A percentile compares a stretch with the other conserved stretches of the same genome.
These are phyloP conservation scores for Fusarium denticulatum DNA, from an alignment of 2,329 filamentous ascomycete species.

Conservation along the genomic window DNA sequence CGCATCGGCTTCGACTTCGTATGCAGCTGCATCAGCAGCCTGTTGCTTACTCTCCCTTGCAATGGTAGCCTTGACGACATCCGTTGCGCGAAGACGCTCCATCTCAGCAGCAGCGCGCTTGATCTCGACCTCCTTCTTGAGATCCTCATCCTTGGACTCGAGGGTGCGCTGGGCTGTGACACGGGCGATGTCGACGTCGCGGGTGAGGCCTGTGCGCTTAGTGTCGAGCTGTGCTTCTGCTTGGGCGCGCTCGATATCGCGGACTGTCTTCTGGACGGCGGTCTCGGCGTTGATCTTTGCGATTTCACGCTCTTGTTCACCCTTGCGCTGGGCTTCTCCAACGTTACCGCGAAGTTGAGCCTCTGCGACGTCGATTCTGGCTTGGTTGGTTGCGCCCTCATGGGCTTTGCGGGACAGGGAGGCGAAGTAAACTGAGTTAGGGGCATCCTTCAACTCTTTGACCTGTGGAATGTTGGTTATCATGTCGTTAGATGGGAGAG, in stretches of 20 bases:
- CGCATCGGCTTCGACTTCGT: conserved; percentile 72
- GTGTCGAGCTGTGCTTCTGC: conserved; percentile 82
- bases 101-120: conserved; percentile 83
- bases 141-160: conserved; percentile 80
- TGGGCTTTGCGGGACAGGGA: conserved; percentile 85
- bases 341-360: conserved; percentile 74
- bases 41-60: conserved; percentile 74
- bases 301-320: conserved; percentile 84
- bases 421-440: conserved; percentile 83
- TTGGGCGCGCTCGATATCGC: conserved; percentile 81
- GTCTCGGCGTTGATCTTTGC: conserved; percentile 90
- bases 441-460: conserved; percentile 87
- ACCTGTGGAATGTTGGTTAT: conserved; percentile 48
- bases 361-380: conserved; percentile 72
- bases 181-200: conserved; percentile 78
- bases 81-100: conserved; percentile 79
- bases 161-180: conserved; percentile 78
- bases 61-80: conserved; percentile 82
- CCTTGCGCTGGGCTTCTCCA: conserved; percentile 80
- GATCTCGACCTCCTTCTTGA: conserved; percentile 80
- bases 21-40: conserved; percentile 71
- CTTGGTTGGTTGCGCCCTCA: conserved; percentile 85
- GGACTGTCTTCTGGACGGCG: conserved; percentile 84
- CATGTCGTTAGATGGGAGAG: fast-evolving
- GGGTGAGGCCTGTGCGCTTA: conserved; percentile 75